Evolutionary conservation across 495 filamentous ascomycete genomes (phyloP), one percentile per base, ranked within the genome.

Genomic region (Lichenothelia convexa): DNA sequence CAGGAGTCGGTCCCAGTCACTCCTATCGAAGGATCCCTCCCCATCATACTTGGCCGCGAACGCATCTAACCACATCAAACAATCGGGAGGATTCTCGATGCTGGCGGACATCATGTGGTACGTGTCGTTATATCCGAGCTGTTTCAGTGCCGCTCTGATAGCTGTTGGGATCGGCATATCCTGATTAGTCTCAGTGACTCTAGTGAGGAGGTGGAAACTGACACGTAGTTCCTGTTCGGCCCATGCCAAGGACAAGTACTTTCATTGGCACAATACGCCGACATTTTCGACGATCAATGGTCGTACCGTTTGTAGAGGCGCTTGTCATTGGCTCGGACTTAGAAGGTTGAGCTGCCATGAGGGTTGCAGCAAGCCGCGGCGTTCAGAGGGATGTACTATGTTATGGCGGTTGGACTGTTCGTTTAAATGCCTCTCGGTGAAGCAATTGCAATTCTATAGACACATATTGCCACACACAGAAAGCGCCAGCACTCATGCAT

Each of bases 191-290:
- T n/a, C 13, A 11, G 23, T 32, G 11, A 1, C 8, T 20, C n/a
- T 12, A 4, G 6, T 18, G 15, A 33, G 35, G 35, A 30, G 18
- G n/a, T n/a, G n/a, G n/a, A n/a, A n/a, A 59, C 65, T 51, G 49
- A 74, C 71, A 78, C 19, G 71, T 69, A 48, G 74, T 78, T 49
- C 71, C 73, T n/a, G 74, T 78, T 45, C 74, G 57, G 38, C 69
- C 64, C 22, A 76, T 62, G 32, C 74, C 71, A 4, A 78, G 60
- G 37, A 63, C 63, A 19, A 78, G 60, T 35, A 78, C 71, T 51
- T 68, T 63, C 70, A 79, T 75, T 13, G 73, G 71, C 32, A 78
- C 72, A 15, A 61, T 68, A 21, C 74, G 65, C 42, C 65, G 63
- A 52, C 70, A 71, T 59, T 74, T 57, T 36, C 70, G 64, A 15